These are phyloP conservation scores for Medicago ruthenica DNA, from an alignment of 306 rosid genomes.

Conservation along the genomic window DNA sequence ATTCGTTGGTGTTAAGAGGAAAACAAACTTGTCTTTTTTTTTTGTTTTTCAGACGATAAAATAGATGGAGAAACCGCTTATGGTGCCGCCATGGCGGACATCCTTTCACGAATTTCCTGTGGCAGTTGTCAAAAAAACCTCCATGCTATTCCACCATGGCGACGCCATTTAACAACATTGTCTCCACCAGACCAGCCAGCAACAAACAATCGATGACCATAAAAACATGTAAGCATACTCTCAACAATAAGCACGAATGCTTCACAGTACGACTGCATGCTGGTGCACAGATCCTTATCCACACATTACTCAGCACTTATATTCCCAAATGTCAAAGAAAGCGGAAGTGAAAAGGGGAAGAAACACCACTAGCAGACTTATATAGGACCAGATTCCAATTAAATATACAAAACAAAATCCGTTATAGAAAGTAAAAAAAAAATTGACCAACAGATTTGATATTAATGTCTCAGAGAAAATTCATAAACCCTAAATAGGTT, in stretches of 20 bases:
- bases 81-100: too few relatives aligned
- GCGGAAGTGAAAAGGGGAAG: background rate
- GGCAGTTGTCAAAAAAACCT: too few relatives aligned
- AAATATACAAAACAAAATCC: background rate
- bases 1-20: background rate
- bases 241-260: background rate
- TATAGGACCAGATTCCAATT: conserved; percentile 11
- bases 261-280: background rate
- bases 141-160: too few relatives aligned
- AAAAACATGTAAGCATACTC: background rate
- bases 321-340: background rate
- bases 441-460: background rate
- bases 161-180: too few relatives aligned
- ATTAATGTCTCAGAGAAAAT: background rate
- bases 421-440: background rate
- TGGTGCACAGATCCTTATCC: background rate
- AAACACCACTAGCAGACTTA: conserved; percentile 3
- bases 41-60: background rate
- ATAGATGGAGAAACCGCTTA: background rate
- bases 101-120: too few relatives aligned
- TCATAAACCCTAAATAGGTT: too few relatives aligned
- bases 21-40: background rate
- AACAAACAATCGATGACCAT: background rate
- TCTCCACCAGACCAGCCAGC: background rate
- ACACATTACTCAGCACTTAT: background rate